Evolutionary conservation across 768 basidiomycete species (phyloP), one percentile per base, ranked within the genome.

Genomic region (Fistulinella prunicolor): DNA sequence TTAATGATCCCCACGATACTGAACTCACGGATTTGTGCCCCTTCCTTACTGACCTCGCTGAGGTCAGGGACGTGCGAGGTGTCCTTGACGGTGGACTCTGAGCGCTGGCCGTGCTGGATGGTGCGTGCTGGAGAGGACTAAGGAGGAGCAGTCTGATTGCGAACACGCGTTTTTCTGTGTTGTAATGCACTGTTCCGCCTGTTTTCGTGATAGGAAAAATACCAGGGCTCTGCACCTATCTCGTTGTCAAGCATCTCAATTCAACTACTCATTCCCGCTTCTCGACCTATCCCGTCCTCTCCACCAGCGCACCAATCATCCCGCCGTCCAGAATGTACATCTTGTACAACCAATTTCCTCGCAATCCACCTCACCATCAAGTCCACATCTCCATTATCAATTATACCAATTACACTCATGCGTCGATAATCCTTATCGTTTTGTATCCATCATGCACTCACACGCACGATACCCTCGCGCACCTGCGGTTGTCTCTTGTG

Each of bases 1-100:
- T 99, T 75, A 98, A 97, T 68, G 94, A 94, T 70, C 94, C 94
- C 9, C 95, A 97, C 61, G 95, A 98, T 65, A 95, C 94, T 39
- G 95, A 98, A 67, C 78, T 99, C 55, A 96, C 91, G 34, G 95
- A 98, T 69, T 74, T 98, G 43, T 85, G 94, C 47, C 92, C 94
- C 23, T 98, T 99, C 79, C 78, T 99, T 53, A 73, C 89, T 29
- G 96, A 99, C 69, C 77, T 99, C 29, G 79, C 73, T 28, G 74
- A 77, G 21, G 92, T 94, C 28, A 85, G 85, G 48, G 96, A 99
- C 67, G 89, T 98, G 39, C 79, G 96, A 49, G 94, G 89, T 38
- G 85, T 96, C 32, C 76, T 97, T 55, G 91, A 95, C 63, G 90
- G 88, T 51, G 85, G 86, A 59, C 78, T 88, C 70, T 88, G 73